phyloP scores from a whole-genome alignment of 2,329 filamentous ascomycete species.

The Xylaria sp. region DNA sequence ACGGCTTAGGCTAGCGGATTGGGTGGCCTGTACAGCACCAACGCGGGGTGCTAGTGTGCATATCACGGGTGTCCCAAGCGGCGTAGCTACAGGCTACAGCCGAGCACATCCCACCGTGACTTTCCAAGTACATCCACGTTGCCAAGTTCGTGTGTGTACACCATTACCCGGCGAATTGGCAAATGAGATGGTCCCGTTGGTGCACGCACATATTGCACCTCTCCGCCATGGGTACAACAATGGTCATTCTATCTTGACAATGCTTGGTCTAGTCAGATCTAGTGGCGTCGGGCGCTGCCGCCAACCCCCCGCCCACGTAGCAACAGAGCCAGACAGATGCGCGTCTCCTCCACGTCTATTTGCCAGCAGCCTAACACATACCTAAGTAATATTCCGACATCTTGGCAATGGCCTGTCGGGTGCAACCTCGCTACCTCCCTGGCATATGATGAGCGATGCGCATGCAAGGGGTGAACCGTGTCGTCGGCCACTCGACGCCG shows the following conservation, averaged over 20 bases:
- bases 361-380: background rate
- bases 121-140: too few relatives aligned
- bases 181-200: conserved; percentile 10
- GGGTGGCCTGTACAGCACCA: too few relatives aligned
- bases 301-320: background rate
- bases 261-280: background rate
- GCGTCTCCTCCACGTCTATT: background rate
- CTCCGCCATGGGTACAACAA: too few relatives aligned
- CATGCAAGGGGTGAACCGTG: too few relatives aligned
- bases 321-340: background rate
- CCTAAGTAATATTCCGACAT: background rate
- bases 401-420: conserved; percentile 5
- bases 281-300: background rate
- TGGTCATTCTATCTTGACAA: background rate
- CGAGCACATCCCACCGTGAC: too few relatives aligned
- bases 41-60: too few relatives aligned
- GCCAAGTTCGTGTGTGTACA: too few relatives aligned
- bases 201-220: conserved; percentile 6
- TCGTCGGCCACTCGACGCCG: too few relatives aligned
- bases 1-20: too few relatives aligned
- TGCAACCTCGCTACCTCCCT: background rate
- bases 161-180: background rate
- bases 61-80: too few relatives aligned
- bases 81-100: too few relatives aligned
- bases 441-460: background rate